Evolutionary conservation across 225 moss, liverwort and hornwort genomes (phyloP).

Genomic region (Sphagnum contortum): DNA sequence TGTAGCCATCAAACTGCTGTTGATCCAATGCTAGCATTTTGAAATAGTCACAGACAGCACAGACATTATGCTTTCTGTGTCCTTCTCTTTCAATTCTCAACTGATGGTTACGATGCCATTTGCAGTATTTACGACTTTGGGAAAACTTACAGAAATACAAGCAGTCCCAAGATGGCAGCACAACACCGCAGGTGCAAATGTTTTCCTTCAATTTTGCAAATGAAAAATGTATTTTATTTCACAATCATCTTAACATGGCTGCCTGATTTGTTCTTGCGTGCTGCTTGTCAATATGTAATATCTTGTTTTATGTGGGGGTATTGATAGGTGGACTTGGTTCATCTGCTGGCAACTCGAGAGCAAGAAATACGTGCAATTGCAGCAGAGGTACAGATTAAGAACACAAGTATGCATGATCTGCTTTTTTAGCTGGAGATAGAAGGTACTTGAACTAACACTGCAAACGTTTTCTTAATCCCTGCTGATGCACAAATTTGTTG

Average conservation of each 20-base stretch:
- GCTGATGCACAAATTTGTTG: not conserved
- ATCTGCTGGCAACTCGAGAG: constrained; percentile 41
- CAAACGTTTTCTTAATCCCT: not conserved
- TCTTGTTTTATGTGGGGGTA: not conserved
- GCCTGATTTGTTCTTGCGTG: not conserved
- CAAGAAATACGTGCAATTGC: constrained; percentile 52
- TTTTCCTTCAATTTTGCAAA: not conserved
- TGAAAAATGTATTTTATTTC: not conserved
- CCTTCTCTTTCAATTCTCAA: too few species aligned
- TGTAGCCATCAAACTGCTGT: too few species aligned
- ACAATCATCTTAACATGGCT: not conserved
- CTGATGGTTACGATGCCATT: too few species aligned
- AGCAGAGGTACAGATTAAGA: constrained; percentile 28
- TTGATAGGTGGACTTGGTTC: constrained; percentile 39
- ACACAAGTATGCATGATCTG: too few species aligned
- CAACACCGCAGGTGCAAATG: constrained; percentile 38
- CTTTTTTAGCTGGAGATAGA: not conserved
- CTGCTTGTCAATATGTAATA: not conserved
- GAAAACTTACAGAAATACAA: constrained; percentile 28
- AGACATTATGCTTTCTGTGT: too few species aligned
- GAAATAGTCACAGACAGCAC: too few species aligned
- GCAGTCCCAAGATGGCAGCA: constrained; percentile 37
- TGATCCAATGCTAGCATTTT: too few species aligned
- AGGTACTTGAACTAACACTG: not conserved
- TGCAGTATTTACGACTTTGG: constrained; percentile 36